Conservation (phyloP, 2,329 filamentous ascomycete species). For the Cytospora piceicola region DNA sequence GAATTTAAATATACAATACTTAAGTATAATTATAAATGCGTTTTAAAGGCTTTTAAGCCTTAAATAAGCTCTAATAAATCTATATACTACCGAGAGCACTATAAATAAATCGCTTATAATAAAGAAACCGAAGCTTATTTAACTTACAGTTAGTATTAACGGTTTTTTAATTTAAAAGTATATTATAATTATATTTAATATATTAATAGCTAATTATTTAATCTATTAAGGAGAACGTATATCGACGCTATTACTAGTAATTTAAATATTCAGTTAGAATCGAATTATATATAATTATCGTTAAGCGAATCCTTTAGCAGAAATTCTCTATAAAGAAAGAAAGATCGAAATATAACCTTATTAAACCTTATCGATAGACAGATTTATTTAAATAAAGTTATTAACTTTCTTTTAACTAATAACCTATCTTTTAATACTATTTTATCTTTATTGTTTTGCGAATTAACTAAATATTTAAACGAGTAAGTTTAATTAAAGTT, state of each 20-base stretch:
- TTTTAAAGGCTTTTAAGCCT: not conserved
- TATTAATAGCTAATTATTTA: too few relatives aligned
- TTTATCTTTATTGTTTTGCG: not conserved
- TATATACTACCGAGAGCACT: not conserved
- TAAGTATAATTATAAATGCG: not conserved
- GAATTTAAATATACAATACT: not conserved
- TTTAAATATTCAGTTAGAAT: too few relatives aligned
- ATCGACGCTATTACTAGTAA: too few relatives aligned
- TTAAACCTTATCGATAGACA: too few relatives aligned
- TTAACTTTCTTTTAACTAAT: not conserved
- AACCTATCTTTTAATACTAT: not conserved
- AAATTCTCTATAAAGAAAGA: not conserved
- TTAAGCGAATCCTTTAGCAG: too few relatives aligned
- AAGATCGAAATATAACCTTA: not conserved
- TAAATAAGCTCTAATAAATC: not conserved
- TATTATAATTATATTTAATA: too few relatives aligned
- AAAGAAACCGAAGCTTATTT: too few relatives aligned
- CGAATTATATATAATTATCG: too few relatives aligned
- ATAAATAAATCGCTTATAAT: not conserved
- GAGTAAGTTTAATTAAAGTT: conserved; percentile 3
- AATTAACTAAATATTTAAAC: conserved; percentile 5
- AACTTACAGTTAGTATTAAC: not conserved
- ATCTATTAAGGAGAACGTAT: too few relatives aligned
- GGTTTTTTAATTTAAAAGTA: not conserved
- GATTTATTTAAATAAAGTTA: not conserved